Evolutionary conservation across 371 early-diverging fungal species (phyloP), one percentile per base, ranked within the genome.

Genomic region (Lichtheimia corymbifera): DNA sequence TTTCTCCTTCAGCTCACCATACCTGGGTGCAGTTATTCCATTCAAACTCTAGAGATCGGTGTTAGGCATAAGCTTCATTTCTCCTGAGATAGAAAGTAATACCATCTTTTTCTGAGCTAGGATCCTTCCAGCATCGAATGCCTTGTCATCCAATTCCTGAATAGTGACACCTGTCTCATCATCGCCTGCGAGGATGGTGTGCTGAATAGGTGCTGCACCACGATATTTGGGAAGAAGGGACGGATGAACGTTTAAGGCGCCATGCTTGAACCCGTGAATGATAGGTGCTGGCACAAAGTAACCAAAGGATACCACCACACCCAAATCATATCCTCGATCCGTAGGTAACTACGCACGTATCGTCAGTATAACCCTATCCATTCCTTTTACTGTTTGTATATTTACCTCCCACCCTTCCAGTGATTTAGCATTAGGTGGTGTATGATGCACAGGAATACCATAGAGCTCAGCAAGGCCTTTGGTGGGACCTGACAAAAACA

Each of bases 191-290:
- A 94, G 42, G 27, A 98, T 89, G 0, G 97, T 80, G 53, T 94
- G 84, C 61, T 97, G 94, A 40, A 98, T 83, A 4, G 98, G 96
- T 4, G 97, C 89, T 3, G 97, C 91, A 12, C 98, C 98, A 14
- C 98, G 87, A 71, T 94, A 93, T 57, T 83, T 83, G 11, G 96
- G 96, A 20, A 97, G 72, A 20, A 96, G 68, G 5, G 94, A 95
- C 12, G 96, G 96, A 67, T 96, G 96, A 0, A 94, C 87, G 68
- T 95, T 95, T 54, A 96, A 58, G 14, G 90, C 89, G n/a, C 89
- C 93, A 42, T 74, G 61, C 14, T 75, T 76, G 65, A 97, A 93
- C 0, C 71, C 55, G 0, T 74, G 57, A 25, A 97, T 86, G 15
- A 96, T 71, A 9, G 77, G 64, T 3, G 76, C 65, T 0, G 98